Evolutionary conservation across 2,329 filamentous ascomycete species (phyloP), one percentile per base, ranked within the genome.

Genomic region (Fusarium succisae): DNA sequence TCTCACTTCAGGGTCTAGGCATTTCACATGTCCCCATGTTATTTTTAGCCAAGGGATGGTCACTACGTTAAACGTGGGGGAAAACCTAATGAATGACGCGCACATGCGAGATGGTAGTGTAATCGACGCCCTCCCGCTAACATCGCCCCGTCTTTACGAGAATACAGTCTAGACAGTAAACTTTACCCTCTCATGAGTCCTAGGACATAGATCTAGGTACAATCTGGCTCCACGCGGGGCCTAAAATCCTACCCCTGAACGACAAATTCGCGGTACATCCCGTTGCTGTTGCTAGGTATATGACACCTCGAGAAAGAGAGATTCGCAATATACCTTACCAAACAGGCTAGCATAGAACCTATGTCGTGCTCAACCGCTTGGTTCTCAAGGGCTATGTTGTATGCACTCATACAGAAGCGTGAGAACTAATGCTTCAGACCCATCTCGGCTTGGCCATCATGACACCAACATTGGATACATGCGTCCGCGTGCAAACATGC

Each of bases 81-180:
- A 53, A 24, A 41, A 24, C 28, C 35, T 54, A 32, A 70, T 74
- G 38, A 47, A 75, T 75, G 73, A 75, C 69, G 73, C 73, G 73
- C 73, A 75, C 73, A 75, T 75, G 64, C 65, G 26, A 70, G 43
- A 57, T 70, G 48, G 60, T 70, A 60, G 73, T 59, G 73, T 75
- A 75, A 75, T 75, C 28, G 72, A 75, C 26, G 26, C 20, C 35
- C 11, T 37, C 35, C 7, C 26, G 22, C 47, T 62, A 54, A 62
- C 11, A n/a, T 61, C 56, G 26, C 45, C 28, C 60, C 44, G 39
- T 70, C 53, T 70, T 66, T 66, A 66, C 66, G 59, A 70, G 41
- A 70, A 70, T 70, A 69, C 65, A 69, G 51, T 70, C 32, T 35
- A 35, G 32, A 35, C 32, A 35, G 32, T 35, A 15, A 35, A 35